Conservation (phyloP, 306 rosid species). For the Dryas drummondii region DNA sequence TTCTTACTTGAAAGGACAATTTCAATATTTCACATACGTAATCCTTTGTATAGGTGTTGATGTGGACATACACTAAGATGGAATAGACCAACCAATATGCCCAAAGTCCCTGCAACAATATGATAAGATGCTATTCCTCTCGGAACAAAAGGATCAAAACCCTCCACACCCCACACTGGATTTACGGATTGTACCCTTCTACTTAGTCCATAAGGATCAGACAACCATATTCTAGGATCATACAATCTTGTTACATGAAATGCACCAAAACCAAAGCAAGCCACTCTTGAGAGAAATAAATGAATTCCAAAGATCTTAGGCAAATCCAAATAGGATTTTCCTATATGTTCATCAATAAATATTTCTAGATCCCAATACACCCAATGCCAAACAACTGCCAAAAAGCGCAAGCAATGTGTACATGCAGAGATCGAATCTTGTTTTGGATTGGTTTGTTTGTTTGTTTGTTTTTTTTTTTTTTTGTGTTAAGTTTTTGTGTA, state of each 20-base stretch:
- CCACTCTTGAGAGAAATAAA: background rate
- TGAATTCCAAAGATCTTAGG: background rate
- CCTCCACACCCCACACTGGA: background rate
- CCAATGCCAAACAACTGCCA: constrained; percentile 2
- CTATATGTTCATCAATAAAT: background rate
- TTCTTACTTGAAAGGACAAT: background rate
- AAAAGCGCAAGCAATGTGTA: background rate
- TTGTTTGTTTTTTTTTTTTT: too few relatives aligned
- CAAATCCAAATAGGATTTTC: background rate
- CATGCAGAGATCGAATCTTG: too few relatives aligned
- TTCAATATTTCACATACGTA: background rate
- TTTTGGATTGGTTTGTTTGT: too few relatives aligned
- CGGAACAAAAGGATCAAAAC: constrained; percentile 11
- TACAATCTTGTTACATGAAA: too few relatives aligned
- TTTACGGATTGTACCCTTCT: background rate
- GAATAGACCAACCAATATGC: background rate
- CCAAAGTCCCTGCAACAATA: background rate
- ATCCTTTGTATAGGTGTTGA: constrained; percentile 3
- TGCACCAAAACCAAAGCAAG: too few relatives aligned
- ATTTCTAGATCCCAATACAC: constrained; percentile 11
- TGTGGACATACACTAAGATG: background rate
- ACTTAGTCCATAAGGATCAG: too few relatives aligned
- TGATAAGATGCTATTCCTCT: constrained; percentile 1
- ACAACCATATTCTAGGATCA: too few relatives aligned
- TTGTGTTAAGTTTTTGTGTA: too few relatives aligned